Percentiles rank a stretch among this genome's conserved stretches.
Evolutionary conservation across 108 stramenopile species (phyloP).

Genomic region (Nitzschia palea): DNA sequence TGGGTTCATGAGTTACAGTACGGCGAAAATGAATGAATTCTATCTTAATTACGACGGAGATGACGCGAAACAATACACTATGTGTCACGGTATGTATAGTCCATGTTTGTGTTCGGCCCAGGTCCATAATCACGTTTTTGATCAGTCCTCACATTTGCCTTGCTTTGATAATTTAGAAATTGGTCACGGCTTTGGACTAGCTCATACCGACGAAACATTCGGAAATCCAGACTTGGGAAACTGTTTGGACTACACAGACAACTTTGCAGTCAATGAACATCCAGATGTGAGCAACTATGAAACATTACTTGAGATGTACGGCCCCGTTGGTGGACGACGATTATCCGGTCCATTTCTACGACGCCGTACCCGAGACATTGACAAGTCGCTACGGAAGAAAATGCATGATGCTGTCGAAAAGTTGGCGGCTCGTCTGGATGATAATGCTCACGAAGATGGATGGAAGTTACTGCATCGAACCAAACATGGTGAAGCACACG

Average conservation of each 20-base stretch:
- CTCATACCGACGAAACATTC: constrained; percentile 75
- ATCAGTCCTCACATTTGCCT: background rate
- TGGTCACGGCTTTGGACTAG: constrained; percentile 65
- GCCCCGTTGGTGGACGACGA: constrained; percentile 21
- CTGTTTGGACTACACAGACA: constrained; percentile 79
- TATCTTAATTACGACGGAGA: constrained; percentile 48
- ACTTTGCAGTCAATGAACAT: constrained; percentile 52
- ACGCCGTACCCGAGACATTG: background rate
- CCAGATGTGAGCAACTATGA: constrained; percentile 59
- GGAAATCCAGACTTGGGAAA: constrained; percentile 67
- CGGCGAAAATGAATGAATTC: constrained; percentile 71
- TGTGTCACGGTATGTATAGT: constrained; percentile 56
- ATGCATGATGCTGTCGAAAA: constrained; percentile 12
- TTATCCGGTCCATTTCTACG: too few species aligned
- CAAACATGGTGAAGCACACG: constrained; percentile 41
- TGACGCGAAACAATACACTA: constrained; percentile 56
- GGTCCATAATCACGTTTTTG: background rate
- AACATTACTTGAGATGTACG: constrained; percentile 52
- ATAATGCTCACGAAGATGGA: constrained; percentile 21
- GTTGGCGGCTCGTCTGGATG: background rate
- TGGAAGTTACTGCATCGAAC: constrained; percentile 41
- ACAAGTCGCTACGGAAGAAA: background rate
- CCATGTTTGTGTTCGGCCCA: background rate
- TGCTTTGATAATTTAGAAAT: background rate
- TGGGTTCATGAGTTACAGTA: constrained; percentile 40